Conservation (phyloP, 257 asterid species). For the Eucommia ulmoides region DNA sequence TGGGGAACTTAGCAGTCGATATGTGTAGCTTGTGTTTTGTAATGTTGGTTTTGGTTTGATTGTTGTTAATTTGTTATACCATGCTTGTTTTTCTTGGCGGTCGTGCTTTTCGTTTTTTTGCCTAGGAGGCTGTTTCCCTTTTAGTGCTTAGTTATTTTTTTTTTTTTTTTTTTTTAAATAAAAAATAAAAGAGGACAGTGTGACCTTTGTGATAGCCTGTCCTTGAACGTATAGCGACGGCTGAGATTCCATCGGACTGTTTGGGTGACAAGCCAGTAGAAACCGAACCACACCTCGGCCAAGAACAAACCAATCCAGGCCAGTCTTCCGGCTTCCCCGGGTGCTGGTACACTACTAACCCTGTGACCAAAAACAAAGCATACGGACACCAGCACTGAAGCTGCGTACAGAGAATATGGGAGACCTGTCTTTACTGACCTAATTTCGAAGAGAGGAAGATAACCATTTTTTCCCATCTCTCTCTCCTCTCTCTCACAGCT, state of each 20-base stretch:
- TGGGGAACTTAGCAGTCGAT: too few species aligned
- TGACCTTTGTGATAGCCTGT: slow-evolving; percentile 21
- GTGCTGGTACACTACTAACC: slow-evolving; percentile 12
- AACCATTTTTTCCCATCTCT: not conserved
- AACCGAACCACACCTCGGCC: slow-evolving; percentile 17
- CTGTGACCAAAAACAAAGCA: slow-evolving; percentile 11
- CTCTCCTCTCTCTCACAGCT: not conserved
- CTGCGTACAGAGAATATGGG: slow-evolving; percentile 10
- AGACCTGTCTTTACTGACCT: slow-evolving; percentile 10
- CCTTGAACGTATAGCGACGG: slow-evolving; percentile 19
- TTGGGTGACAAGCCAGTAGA: slow-evolving; percentile 22
- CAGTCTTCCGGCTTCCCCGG: slow-evolving; percentile 6
- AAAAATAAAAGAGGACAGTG: not conserved
- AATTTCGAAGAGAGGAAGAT: slow-evolving; percentile 19
- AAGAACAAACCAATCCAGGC: slow-evolving; percentile 16
- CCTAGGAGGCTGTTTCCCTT: too few species aligned
- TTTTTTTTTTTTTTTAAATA: too few species aligned
- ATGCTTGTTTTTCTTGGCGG: too few species aligned
- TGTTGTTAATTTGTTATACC: too few species aligned
- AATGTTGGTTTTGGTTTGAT: too few species aligned
- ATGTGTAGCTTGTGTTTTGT: too few species aligned
- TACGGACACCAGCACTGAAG: slow-evolving; percentile 10
- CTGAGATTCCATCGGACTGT: slow-evolving; percentile 13
- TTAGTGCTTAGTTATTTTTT: too few species aligned
- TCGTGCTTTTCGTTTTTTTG: too few species aligned